Evolutionary conservation across 768 basidiomycete genomes (phyloP), one percentile per base, ranked within the genome.

Genomic region (Trametes cingulata): DNA sequence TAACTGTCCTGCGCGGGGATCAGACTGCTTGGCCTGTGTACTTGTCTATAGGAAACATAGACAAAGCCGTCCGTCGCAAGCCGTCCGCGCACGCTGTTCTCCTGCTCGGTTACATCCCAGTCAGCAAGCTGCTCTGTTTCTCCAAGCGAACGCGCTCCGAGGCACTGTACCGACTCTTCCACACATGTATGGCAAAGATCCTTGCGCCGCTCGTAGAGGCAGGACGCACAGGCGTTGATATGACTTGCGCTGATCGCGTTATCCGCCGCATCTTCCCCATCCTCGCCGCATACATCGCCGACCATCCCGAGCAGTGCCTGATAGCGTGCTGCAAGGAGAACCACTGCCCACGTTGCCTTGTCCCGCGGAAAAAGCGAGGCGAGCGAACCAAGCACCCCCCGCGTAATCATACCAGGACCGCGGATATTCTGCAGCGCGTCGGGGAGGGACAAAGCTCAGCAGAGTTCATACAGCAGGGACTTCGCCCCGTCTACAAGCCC

Each of bases 231-330:
- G 79, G 80, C 0, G 66, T 78, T 0, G 45, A 63, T 0, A 75
- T 79, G 66, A 63, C 40, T 0, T 71, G 75, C 60, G 75, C 76
- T 0, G 77, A 81, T 69, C 75, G 79, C 0, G 6, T 58, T 0
- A 24, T 71, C 0, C 69, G 73, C 0, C 65, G 65, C 0, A 60
- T 72, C 12, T 70, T 74, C 58, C 78, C 78, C 0, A 75, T 83
- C 39, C 59, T 82, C 1, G 78, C 80, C 0, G 65, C 68, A 0
- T 75, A 73, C 58, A 64, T 76, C 7, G 74, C 73, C 0, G 77
- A 81, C 64, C 76, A 80, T 56, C 80, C 80, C 0, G 79, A 82
- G 58, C 80, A 82, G 56, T 68, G 75, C 14, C 72, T 81, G 0
- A 69, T 75, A 0, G 71, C 74, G 0, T 69, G 65, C n/a, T 51